Percentiles rank a stretch among this genome's conserved stretches.
Evolutionary conservation across 2,329 filamentous ascomycete species (phyloP).

Genomic region (Epichloe sylvatica): DNA sequence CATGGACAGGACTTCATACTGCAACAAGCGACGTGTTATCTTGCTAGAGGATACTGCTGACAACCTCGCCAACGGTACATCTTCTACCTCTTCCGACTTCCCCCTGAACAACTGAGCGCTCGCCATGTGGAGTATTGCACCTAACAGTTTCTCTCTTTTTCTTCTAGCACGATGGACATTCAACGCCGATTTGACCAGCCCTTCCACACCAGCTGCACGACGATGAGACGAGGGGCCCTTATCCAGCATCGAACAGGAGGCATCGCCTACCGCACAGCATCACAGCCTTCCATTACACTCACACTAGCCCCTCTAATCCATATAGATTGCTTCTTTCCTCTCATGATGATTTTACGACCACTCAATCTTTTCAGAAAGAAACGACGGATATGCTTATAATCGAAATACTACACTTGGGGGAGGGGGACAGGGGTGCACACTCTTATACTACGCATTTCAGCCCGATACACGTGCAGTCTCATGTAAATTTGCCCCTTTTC

Average conservation of each 20-base stretch:
- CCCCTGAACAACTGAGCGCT: background rate
- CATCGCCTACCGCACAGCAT: background rate
- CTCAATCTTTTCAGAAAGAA: background rate
- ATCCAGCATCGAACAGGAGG: background rate
- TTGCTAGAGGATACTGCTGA: conserved; percentile 85
- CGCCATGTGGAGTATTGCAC: background rate
- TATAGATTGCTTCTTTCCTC: background rate
- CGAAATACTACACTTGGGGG: background rate
- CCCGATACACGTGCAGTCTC: background rate
- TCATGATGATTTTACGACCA: conserved; percentile 1
- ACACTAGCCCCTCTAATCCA: background rate
- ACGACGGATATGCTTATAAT: background rate
- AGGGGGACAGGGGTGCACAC: background rate
- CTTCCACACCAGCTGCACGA: background rate
- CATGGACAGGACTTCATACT: conserved; percentile 96
- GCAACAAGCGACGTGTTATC: conserved; percentile 82
- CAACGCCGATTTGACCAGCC: conserved; percentile 5
- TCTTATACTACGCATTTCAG: background rate
- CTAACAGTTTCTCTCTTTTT: background rate
- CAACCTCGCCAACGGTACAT: conserved; percentile 68
- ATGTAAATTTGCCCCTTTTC: background rate
- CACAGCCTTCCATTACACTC: background rate
- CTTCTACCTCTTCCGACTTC: background rate
- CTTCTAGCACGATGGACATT: conserved; percentile 33
- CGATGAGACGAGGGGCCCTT: conserved; percentile 1